Base-by-base conservation (phyloP, 768 basidiomycete genomes). In the Holtermanniella nyarrowii region DNA sequence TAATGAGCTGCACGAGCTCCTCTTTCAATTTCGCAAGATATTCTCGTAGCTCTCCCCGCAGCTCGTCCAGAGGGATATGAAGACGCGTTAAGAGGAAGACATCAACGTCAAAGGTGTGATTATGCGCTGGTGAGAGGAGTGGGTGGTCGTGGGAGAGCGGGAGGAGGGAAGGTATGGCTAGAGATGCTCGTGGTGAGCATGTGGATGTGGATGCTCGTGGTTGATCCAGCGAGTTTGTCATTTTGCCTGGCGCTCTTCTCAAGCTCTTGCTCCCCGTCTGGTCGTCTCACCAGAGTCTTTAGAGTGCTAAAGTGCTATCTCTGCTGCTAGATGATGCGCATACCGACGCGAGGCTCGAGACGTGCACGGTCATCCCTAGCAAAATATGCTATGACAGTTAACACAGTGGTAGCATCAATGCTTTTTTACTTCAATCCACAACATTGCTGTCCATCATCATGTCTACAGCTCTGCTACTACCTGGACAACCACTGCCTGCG, bases 1-100 rank as follows among this genome's bases (percentile, higher is more conserved):
- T 97, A 69, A 97, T 95, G 63, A 97, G 81, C 63, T 82, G 82
- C 25, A 97, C 89, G 27, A 99, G 78, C 68, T 95, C 93, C 68
- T 91, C 88, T 71, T 93, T 89, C 57, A 99, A 74, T 10, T 77
- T 75, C 0, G 80, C 79, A 54, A 88, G 76, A 69, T 96, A 96
- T 48, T 88, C 82, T 26, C 89, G 79, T 20, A 99, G 76, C 68
- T 99, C 91, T 3, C 80, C 72, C 48, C 90, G 83, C 26, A 96
- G 76, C 70, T 96, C 93, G 25, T 85, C 82, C 18, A 95, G 77
- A 10, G 88, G 86, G 0, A 84, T 85, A 60, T 87, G 82, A 24
- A 84, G 77, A 43, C 91, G 80, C 12, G 87, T 87, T 41, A 90
- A 79, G 2, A 97, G 80, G 73, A 97, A 96, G 1, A 78, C 77